These are phyloP conservation scores for Elasticomyces elasticus DNA, from an alignment of 495 filamentous ascomycete genomes.

Conservation along the genomic window DNA sequence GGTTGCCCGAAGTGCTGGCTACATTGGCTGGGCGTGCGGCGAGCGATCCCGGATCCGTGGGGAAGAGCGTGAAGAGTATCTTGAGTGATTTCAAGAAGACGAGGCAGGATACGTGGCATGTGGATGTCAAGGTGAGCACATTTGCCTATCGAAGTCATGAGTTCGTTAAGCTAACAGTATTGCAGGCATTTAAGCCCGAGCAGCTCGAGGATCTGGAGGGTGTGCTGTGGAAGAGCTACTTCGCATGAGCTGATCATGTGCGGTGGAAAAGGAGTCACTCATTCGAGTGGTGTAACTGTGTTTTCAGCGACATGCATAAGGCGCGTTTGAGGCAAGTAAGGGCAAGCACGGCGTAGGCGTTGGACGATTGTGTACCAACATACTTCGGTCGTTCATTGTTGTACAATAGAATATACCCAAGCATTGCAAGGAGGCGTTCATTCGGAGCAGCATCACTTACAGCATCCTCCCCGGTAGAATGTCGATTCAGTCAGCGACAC, in stretches of 20 bases:
- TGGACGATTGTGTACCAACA: background rate
- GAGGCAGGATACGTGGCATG: slow-evolving; percentile 95
- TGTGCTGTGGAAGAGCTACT: slow-evolving; percentile 99
- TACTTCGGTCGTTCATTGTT: background rate
- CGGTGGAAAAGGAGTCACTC: background rate
- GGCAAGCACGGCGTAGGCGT: background rate
- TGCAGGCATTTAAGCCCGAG: slow-evolving; percentile 77
- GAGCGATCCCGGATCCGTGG: slow-evolving; percentile 82
- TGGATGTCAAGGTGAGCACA: slow-evolving; percentile 92
- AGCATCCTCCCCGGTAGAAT: too few species aligned
- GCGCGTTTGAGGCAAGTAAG: background rate
- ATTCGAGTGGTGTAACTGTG: background rate
- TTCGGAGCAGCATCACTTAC: too few species aligned
- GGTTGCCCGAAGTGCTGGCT: slow-evolving; percentile 90
- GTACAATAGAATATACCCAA: background rate
- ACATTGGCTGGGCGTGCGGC: slow-evolving; percentile 76
- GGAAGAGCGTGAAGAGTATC: slow-evolving; percentile 92
- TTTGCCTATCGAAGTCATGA: background rate
- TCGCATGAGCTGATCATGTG: slow-evolving; percentile 47
- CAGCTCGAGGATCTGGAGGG: slow-evolving; percentile 93
- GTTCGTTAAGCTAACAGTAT: slow-evolving; percentile 12
- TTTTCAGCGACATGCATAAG: background rate
- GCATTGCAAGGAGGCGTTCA: background rate
- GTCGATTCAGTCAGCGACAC: too few species aligned
- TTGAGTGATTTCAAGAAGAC: slow-evolving; percentile 99